Evolutionary conservation across 331 rosid species (phyloP), one percentile per base, ranked within the genome.

Genomic region (Stylosanthes scabra): DNA sequence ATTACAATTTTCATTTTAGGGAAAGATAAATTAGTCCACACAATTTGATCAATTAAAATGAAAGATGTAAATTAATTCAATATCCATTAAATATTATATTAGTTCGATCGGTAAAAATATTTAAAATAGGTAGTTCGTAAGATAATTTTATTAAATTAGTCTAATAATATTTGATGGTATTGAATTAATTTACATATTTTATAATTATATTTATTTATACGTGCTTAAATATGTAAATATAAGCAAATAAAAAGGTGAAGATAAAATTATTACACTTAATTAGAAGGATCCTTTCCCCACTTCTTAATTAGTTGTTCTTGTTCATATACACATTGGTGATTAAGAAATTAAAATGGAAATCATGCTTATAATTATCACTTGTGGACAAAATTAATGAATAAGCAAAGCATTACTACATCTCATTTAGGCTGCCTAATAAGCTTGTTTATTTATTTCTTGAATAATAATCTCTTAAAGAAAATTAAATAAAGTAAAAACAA

Each of bases 351-450:
- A 25, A 31, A 63, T 31, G 34, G 49, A 46, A 63, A 20, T 14
- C 3, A 14, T 28, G 8, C 28, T 39, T 34, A 34, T 34, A n/a
- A 34, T 34, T 34, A 34, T 34, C 9, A 59, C 81, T 65, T 51
- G 67, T 59, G 79, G 80, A 82, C 82, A 72, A 82, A 9, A 67
- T 59, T 62, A 63, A 63, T 58, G 83, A 78, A 78, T 68, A 63
- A 73, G 80, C 80, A 75, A 63, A 49, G 77, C 86, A 78, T 83
- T 57, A 39, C 6, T 25, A 42, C 12, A 63, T 68, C 62, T 68
- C 57, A 15, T 37, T 58, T 69, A 75, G 72, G 68, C 58, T 13
- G 62, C 49, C 72, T 63, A 60, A 63, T 15, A 47, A 34, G 39
- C 29, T 39, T 55, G 9, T n/a, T n/a, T n/a, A n/a, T 25, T 39